Evolutionary conservation across 2,329 filamentous ascomycete genomes (phyloP), one percentile per base, ranked within the genome.

Genomic region (Alternaria gansuensis): DNA sequence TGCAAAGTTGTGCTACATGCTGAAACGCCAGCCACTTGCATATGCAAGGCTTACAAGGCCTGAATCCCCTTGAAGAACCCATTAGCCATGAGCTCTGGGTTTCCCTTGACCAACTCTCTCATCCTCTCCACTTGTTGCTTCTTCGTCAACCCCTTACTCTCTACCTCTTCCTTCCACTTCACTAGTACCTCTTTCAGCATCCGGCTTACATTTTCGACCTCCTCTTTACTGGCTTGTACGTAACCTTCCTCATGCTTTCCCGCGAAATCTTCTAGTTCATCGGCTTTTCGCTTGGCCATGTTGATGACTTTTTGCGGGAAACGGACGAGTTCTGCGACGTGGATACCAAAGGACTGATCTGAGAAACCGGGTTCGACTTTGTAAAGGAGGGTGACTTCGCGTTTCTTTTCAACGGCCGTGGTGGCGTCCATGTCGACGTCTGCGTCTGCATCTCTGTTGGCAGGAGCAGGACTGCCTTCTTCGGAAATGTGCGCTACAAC

Each of bases 201-300:
- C 24, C 85, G 85, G 74, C 90, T 97, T 7, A 95, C 95, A 75
- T 94, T 87, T 69, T 97, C 93, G 0, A 98, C 90, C 67, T 99
- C 93, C 64, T 93, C 86, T 71, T 92, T 93, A 64, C 85, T 90
- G 10, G 71, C 75, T 13, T 74, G 68, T 39, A 74, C 74, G 44
- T 68, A 77, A 2, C 70, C 70, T 21, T 78, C 83, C 62, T 91
- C 88, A 69, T 91, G 88, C 79, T 93, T 93, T 50, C 86, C 86
- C 0, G 91, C 90, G 71, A 99, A 99, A 76, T 99, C 95, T 77
- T 99, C 95, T 34, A 99, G 84, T 82, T 99, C 96, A 77, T 98
- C 95, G 0, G 95, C 95, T 82, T 99, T 99, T 69, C 95, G 87
- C 81, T 96, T 96, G n/a, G 95, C 95, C 96, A 99, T 99, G 64